Conservation (phyloP, 345 rosid species). For the Hevea brasiliensis region DNA sequence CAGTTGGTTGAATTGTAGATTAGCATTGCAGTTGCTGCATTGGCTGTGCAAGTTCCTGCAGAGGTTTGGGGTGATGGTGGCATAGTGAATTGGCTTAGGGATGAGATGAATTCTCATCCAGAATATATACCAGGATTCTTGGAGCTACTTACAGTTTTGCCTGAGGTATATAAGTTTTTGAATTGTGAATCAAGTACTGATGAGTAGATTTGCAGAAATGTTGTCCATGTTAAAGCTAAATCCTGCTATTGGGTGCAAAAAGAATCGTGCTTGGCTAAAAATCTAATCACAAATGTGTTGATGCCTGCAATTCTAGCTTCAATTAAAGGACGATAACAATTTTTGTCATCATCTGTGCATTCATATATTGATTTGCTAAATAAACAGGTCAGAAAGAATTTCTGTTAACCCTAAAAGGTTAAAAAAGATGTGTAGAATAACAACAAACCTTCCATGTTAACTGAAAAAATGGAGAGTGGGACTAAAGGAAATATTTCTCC, state of each 20-base stretch:
- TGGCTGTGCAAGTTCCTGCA: conserved; percentile 97
- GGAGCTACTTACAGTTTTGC: conserved; percentile 92
- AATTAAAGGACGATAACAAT: not conserved
- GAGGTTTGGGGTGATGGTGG: conserved; percentile 98
- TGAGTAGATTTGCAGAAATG: not conserved
- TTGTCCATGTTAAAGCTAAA: not conserved
- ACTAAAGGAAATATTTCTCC: conserved; percentile 1
- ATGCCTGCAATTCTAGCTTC: not conserved
- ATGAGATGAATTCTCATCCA: conserved; percentile 92
- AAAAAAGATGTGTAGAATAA: not conserved
- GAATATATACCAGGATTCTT: conserved; percentile 93
- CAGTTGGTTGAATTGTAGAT: conserved; percentile 57
- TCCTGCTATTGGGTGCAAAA: not conserved
- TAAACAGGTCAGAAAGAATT: not conserved
- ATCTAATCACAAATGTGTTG: not conserved
- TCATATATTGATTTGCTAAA: not conserved
- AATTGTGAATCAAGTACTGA: not conserved
- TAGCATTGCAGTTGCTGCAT: conserved; percentile 97
- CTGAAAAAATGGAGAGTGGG: not conserved
- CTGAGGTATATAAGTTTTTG: conserved; percentile 64
- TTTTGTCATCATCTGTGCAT: not conserved
- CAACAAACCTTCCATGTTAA: not conserved
- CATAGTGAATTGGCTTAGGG: conserved; percentile 83
- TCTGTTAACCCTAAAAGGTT: not conserved
- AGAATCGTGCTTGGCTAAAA: not conserved